Percentiles rank a stretch among this genome's conserved stretches.
These are phyloP conservation scores for Grosmannia penicillata DNA, from an alignment of 2,329 filamentous ascomycete species.

Conservation along the genomic window DNA sequence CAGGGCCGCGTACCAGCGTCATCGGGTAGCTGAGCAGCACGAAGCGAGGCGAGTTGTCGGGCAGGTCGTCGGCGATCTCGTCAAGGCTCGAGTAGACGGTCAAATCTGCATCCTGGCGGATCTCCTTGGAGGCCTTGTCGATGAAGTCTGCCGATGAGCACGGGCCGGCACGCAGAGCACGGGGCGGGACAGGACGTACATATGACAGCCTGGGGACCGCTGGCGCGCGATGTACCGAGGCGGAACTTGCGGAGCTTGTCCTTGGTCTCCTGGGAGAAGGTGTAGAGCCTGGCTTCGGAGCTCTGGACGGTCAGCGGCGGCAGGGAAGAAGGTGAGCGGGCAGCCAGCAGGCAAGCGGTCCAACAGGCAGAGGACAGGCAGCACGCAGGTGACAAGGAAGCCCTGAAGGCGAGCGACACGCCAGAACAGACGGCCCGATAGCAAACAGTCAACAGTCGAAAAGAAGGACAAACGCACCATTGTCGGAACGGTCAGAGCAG, in stretches of 20 bases:
- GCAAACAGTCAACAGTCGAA: too few species aligned
- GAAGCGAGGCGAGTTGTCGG: slow-evolving; percentile 82
- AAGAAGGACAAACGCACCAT: too few species aligned
- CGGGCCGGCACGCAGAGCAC: background rate
- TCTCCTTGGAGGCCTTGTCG: slow-evolving; percentile 80
- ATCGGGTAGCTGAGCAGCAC: slow-evolving; percentile 83
- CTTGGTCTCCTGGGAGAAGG: slow-evolving; percentile 81
- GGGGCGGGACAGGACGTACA: slow-evolving; percentile 47
- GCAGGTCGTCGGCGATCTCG: slow-evolving; percentile 75
- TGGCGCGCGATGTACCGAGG: slow-evolving; percentile 73
- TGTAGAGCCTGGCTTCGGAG: slow-evolving; percentile 82
- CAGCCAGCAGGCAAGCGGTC: background rate
- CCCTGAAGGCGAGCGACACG: background rate
- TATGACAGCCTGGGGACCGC: slow-evolving; percentile 78
- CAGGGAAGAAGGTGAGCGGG: background rate
- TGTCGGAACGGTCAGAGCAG: too few species aligned
- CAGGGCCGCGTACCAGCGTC: slow-evolving; percentile 46
- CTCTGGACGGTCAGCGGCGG: slow-evolving; percentile 20
- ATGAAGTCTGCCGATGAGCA: slow-evolving; percentile 43
- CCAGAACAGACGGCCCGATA: too few species aligned
- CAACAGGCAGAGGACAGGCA: background rate
- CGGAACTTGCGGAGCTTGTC: slow-evolving; percentile 90
- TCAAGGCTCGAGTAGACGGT: slow-evolving; percentile 66
- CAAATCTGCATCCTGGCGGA: slow-evolving; percentile 66
- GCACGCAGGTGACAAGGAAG: too few species aligned